phyloP scores from a whole-genome alignment of 2,329 filamentous ascomycete species.

The Sporothrix brunneoviolacea region DNA sequence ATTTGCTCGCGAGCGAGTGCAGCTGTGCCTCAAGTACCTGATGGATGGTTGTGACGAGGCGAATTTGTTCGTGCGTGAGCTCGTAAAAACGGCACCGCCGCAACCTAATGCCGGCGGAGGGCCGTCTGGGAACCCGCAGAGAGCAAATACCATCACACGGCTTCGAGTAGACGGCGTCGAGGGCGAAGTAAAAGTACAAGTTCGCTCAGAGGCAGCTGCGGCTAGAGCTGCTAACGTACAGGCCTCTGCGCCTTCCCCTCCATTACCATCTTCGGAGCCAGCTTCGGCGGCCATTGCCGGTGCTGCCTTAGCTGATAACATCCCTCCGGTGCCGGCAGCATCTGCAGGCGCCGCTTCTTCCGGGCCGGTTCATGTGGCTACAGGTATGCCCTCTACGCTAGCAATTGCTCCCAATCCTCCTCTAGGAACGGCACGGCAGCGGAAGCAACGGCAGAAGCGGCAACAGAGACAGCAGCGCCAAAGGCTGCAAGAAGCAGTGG shows the following conservation, averaged over 20 bases:
- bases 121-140: not conserved
- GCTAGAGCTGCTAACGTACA: not conserved
- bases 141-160: conserved; percentile 25
- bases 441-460: conserved; percentile 19
- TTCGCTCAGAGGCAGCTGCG: conserved; percentile 26
- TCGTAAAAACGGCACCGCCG: conserved; percentile 34
- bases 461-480: conserved; percentile 18
- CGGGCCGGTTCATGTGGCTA: not conserved
- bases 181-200: conserved; percentile 50
- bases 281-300: not conserved
- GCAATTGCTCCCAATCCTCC: conserved; percentile 9
- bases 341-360: not conserved
- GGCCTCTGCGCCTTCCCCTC: not conserved
- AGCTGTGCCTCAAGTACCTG: conserved; percentile 79
- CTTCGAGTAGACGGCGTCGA: conserved; percentile 49
- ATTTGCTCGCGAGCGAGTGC: conserved; percentile 86
- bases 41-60: conserved; percentile 70
- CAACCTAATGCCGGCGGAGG: conserved; percentile 17
- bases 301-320: not conserved
- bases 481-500: conserved; percentile 14
- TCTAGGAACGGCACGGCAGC: conserved; percentile 18
- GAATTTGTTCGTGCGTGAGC: conserved; percentile 61
- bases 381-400: not conserved
- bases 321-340: not conserved
- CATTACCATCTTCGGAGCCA: not conserved